These are phyloP conservation scores for Ogataea zsoltii DNA, from an alignment of 805 yeast genomes.

Conservation along the genomic window DNA sequence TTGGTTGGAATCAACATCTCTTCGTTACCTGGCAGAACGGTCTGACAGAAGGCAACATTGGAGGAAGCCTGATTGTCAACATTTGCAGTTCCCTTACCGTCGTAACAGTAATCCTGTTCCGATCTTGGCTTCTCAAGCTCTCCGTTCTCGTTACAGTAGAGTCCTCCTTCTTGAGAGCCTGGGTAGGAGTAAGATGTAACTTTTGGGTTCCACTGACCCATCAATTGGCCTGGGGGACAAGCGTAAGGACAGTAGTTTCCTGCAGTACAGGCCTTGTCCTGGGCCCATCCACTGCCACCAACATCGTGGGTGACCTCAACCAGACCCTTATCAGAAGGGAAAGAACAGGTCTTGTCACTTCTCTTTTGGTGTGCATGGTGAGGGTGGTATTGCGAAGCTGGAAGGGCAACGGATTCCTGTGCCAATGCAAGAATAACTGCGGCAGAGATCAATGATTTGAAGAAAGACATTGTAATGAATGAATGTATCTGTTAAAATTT, in stretches of 20 bases:
- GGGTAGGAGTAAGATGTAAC: constrained; percentile 78
- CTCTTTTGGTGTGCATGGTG: constrained; percentile 28
- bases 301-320: constrained; percentile 64
- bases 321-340: constrained; percentile 68
- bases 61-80: constrained; percentile 52
- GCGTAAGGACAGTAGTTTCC: constrained; percentile 93
- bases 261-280: constrained; percentile 68
- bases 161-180: constrained; percentile 78
- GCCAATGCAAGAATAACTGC: constrained; percentile 14
- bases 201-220: constrained; percentile 85
- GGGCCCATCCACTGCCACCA: constrained; percentile 83
- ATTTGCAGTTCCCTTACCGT: constrained; percentile 74
- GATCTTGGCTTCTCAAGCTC: constrained; percentile 60
- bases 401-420: constrained; percentile 13
- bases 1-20: constrained; percentile 89
- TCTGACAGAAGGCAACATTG: constrained; percentile 84
- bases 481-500: neutral
- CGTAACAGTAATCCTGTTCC: constrained; percentile 63
- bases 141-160: constrained; percentile 74
- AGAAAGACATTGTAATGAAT: constrained; percentile 13
- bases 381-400: constrained; percentile 18
- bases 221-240: constrained; percentile 82
- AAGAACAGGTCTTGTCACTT: constrained; percentile 51
- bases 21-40: constrained; percentile 92
- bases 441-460: constrained; percentile 7